Base-by-base conservation (phyloP, 208 protist species). In the Trypanosoma cruzi region DNA sequence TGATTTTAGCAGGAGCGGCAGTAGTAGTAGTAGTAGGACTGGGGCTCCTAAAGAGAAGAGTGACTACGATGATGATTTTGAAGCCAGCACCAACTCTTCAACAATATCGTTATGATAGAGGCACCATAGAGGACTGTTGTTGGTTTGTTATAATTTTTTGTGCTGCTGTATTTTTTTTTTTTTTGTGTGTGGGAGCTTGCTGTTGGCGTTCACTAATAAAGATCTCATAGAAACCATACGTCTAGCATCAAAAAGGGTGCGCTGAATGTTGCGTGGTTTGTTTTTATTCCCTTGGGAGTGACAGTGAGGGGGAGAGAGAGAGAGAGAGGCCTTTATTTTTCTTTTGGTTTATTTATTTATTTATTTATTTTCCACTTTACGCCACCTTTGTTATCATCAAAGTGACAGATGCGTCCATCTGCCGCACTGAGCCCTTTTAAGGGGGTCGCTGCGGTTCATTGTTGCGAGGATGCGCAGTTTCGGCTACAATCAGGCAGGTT, bases 31-130 rank as follows among this genome's bases (percentile, higher is more conserved):
- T 6, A 52, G 54, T 20, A 59, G 7, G 8, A 14, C 26, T 20
- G 22, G 14, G 8, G 36, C n/a, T 16, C 28, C 2, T 46, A 64
- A 62, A 57, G 58, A 53, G 11, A 56, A 58, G 31, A 44, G 6
- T 62, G 62, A 52, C 1, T 74, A 80, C 48, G 74, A 71, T 44
- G 68, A 75, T 63, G 68, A 75, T 37, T 80, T 80, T 56, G 74
- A 80, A 36, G 61, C 32, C 8, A 75, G 63, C 53, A 58, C 50
- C 46, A 26, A 36, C 24, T 68, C 46, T 48, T 68, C 70, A 29
- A 55, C 49, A 46, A 20, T 36, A 29, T 62, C 55, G n/a, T 16
- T 69, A 28, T 63, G 36, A 58, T 32, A 40, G 48, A 36, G 20
- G 20, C 2, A 20, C 53, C 56, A 55, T 62, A 40, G 11, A 40